phyloP scores from a whole-genome alignment of 1,284 basidiomycete genomes.

The Ganoderma sp. region DNA sequence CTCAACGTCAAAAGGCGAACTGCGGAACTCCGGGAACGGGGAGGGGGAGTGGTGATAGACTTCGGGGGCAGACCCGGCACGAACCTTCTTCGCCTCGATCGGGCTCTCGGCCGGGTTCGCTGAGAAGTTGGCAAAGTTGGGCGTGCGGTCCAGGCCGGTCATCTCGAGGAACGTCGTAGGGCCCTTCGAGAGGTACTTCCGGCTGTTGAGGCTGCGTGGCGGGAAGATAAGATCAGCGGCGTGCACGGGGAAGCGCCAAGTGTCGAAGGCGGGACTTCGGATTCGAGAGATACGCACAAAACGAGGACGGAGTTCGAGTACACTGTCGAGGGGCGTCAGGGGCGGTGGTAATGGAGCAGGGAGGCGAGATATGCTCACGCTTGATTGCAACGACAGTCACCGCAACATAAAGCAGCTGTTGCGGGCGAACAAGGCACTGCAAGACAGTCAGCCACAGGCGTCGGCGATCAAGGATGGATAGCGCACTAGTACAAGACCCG shows the following conservation, averaged over 20 bases:
- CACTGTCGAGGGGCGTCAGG: background rate
- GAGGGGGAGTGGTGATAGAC: background rate
- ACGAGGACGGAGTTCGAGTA: slow-evolving; percentile 3
- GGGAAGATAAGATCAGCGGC: background rate
- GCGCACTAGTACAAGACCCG: background rate
- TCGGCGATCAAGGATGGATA: background rate
- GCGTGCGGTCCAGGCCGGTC: slow-evolving; percentile 1
- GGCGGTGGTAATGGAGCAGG: background rate
- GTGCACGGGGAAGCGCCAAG: background rate
- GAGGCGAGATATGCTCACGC: background rate
- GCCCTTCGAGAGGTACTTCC: background rate
- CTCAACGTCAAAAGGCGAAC: background rate
- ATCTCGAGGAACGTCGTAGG: slow-evolving; percentile 4
- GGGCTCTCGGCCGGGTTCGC: background rate
- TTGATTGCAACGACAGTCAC: slow-evolving; percentile 6
- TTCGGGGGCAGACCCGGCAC: background rate
- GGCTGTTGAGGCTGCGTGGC: background rate
- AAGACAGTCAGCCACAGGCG: background rate
- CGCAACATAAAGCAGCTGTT: background rate
- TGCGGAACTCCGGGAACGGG: slow-evolving; percentile 1
- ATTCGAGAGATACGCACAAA: slow-evolving; percentile 1
- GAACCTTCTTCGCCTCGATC: slow-evolving; percentile 2
- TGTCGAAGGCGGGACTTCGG: background rate
- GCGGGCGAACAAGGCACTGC: background rate
- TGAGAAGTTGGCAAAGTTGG: slow-evolving; percentile 1